phyloP scores from a whole-genome alignment of 768 basidiomycete species.

The Asterophora parasitica region DNA sequence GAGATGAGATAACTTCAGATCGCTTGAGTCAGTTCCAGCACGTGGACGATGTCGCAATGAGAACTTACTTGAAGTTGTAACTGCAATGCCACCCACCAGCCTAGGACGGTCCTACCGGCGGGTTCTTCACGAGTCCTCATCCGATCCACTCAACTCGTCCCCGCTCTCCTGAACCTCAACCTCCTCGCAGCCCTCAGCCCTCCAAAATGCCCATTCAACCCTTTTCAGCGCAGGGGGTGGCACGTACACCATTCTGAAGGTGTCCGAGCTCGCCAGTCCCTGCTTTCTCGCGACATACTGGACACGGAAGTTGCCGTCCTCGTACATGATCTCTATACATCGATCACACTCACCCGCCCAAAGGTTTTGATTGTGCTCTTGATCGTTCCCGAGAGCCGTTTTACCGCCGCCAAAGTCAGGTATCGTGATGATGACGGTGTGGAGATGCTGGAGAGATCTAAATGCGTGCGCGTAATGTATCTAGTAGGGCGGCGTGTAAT shows the following conservation, averaged over 20 bases:
- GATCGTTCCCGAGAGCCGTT: slow-evolving; percentile 14
- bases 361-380: slow-evolving; percentile 18
- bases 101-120: no score
- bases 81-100: no score
- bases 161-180: slow-evolving; percentile 14
- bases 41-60: no score
- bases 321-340: slow-evolving; percentile 33
- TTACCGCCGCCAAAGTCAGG: slow-evolving; percentile 22
- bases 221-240: slow-evolving; percentile 24
- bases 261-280: slow-evolving; percentile 11
- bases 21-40: no score
- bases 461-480: slow-evolving; percentile 29
- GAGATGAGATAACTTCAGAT: no score
- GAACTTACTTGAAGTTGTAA: no score
- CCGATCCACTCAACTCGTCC: slow-evolving; percentile 8
- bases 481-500: slow-evolving; percentile 12
- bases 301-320: slow-evolving; percentile 25
- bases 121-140: neutral
- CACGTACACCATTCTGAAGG: slow-evolving; percentile 13
- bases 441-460: slow-evolving; percentile 20
- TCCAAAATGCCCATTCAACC: slow-evolving; percentile 29
- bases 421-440: slow-evolving; percentile 27
- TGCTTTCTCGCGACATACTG: slow-evolving; percentile 28
- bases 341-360: slow-evolving; percentile 36
- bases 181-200: slow-evolving; percentile 13